Evolutionary conservation across 2,329 filamentous ascomycete genomes (phyloP), one percentile per base, ranked within the genome.

Genomic region (Didymella sp.): DNA sequence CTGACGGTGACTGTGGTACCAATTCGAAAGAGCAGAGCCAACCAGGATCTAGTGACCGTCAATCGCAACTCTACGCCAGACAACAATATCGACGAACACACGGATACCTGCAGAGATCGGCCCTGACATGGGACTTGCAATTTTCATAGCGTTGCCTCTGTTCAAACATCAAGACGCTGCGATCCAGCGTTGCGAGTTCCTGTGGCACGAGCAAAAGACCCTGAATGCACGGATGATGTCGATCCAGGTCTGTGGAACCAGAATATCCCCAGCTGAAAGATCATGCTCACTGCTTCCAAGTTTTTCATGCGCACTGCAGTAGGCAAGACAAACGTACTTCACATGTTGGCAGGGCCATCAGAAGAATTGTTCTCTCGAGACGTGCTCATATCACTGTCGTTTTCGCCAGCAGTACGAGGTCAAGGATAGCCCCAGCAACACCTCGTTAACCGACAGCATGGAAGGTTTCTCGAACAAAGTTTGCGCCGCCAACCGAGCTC

Each of bases 401-500:
- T 12, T 11, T 31, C 25, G 15, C n/a, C 27, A 46, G 30, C n/a
- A 56, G 48, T 31, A 66, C 53, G 37, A 58, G 56, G 49, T 62
- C 64, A 61, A 63, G 66, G 62, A 60, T 67, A 27, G 56, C 59
- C 65, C 65, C 54, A 60, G 65, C 51, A 54, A n/a, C 42, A 30
- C 15, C 42, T 51, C 42, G 35, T 55, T 56, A 47, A 52, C 54
- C 57, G 64, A 58, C 47, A 13, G 63, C 59, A 63, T 59, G 58
- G 64, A 66, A 66, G 56, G 35, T 57, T 65, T 58, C 55, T 61
- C 56, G 64, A 67, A 68, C 57, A 56, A 50, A 51, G 56, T 59
- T 60, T 46, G 38, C 54, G 55, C 58, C 51, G 64, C 66, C 64
- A 67, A 66, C 66, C 64, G 66, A 68, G 64, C 54, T 38, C 38